phyloP scores from a whole-genome alignment of 768 basidiomycete species.

The Fomitopsis pulvina region DNA sequence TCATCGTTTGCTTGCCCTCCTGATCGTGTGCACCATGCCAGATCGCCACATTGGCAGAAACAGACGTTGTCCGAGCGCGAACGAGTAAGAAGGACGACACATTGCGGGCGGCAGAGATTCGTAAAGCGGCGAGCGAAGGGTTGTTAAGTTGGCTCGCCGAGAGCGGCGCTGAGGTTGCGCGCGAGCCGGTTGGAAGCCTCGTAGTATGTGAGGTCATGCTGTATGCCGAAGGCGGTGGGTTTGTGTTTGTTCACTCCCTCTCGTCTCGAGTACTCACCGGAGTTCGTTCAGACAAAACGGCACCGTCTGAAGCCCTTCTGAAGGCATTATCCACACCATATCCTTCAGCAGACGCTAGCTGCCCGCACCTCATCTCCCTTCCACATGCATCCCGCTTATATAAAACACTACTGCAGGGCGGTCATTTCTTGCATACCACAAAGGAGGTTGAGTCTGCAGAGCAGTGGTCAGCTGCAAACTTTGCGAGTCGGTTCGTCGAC shows the following conservation, averaged over 20 bases:
- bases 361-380: conserved; percentile 69
- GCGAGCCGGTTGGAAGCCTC: conserved; percentile 77
- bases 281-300: conserved; percentile 54
- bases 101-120: conserved; percentile 62
- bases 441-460: conserved; percentile 45
- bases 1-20: not conserved
- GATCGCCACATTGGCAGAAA: conserved; percentile 64
- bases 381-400: conserved; percentile 80
- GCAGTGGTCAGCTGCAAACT: conserved; percentile 50
- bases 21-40: conserved; percentile 19
- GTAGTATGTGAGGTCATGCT: conserved; percentile 80
- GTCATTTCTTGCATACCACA: conserved; percentile 70
- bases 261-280: not conserved
- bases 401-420: conserved; percentile 87
- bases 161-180: conserved; percentile 51
- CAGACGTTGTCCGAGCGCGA: conserved; percentile 54
- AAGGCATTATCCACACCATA: conserved; percentile 48
- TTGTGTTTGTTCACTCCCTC: not conserved
- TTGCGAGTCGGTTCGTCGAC: conserved; percentile 53
- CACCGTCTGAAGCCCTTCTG: conserved; percentile 56
- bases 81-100: conserved; percentile 81
- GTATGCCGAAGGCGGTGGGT: conserved; percentile 75
- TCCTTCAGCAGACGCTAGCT: conserved; percentile 41
- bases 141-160: conserved; percentile 66
- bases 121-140: conserved; percentile 64